Evolutionary conservation across 31 red algal species (phyloP).

Genomic region (Asparagopsis taxiformis): DNA sequence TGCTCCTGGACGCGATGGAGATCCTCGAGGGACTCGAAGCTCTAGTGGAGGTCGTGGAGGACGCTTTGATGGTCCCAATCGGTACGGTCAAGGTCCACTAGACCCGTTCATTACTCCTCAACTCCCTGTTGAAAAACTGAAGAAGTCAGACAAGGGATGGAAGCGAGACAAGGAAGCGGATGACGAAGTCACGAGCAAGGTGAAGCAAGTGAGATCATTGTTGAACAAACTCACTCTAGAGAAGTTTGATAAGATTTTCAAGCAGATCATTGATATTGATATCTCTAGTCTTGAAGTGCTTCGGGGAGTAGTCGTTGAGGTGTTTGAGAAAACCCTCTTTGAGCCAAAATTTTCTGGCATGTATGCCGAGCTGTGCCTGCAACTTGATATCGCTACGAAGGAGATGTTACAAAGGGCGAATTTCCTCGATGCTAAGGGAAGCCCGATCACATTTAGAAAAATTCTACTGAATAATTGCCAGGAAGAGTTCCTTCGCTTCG

Average conservation of each 20-base stretch:
- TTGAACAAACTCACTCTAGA: conserved; percentile 98
- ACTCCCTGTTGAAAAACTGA: conserved; percentile 63
- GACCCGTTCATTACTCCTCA: conserved; percentile 50
- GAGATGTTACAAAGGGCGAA: conserved; percentile 45
- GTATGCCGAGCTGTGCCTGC: conserved; percentile 95
- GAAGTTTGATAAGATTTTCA: conserved; percentile 97
- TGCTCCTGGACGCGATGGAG: background rate
- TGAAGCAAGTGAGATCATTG: conserved; percentile 79
- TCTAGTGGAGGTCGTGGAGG: conserved; percentile 3
- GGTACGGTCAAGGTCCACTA: conserved; percentile 9
- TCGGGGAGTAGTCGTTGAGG: conserved; percentile 79
- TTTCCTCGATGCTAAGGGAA: conserved; percentile 43
- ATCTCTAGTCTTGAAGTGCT: conserved; percentile 70
- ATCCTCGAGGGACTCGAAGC: conserved; percentile 27
- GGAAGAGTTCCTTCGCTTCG: conserved; percentile 86
- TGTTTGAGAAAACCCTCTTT: conserved; percentile 96
- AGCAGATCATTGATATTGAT: conserved; percentile 86
- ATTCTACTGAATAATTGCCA: conserved; percentile 92
- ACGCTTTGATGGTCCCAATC: conserved; percentile 45
- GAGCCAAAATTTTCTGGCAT: conserved; percentile 92
- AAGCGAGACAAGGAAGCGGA: conserved; percentile 71
- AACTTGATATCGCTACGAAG: conserved; percentile 44
- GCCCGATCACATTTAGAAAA: conserved; percentile 65
- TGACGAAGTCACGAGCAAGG: conserved; percentile 77
- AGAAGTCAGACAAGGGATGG: conserved; percentile 88